Conservation (phyloP, 306 rosid species). For the Rubus idaeus region DNA sequence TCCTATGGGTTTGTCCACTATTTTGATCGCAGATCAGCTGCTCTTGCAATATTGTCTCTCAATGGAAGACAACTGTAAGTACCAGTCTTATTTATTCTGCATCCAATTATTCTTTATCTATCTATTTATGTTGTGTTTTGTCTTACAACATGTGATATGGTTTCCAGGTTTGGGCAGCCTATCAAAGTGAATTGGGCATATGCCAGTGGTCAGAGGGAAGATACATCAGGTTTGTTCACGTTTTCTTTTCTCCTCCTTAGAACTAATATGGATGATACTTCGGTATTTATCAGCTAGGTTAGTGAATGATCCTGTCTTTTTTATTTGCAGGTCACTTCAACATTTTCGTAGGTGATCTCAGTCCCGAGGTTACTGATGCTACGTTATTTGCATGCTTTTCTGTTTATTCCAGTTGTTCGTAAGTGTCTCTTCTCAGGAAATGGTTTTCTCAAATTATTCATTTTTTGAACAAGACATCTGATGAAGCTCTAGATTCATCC, state of each 20-base stretch:
- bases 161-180: constrained; percentile 93
- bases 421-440: constrained; percentile 49
- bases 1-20: constrained; percentile 96
- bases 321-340: constrained; percentile 81
- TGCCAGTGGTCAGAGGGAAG: constrained; percentile 98
- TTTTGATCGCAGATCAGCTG: constrained; percentile 94
- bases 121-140: constrained; percentile 20
- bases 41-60: constrained; percentile 86
- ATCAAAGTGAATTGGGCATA: constrained; percentile 99
- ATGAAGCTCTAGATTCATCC: not conserved
- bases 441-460: not conserved
- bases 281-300: constrained; percentile 16
- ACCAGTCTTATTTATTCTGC: not conserved
- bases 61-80: constrained; percentile 98
- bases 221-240: constrained; percentile 82
- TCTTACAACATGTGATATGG: constrained; percentile 25
- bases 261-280: not conserved
- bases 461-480: not conserved
- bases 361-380: constrained; percentile 99
- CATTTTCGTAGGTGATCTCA: constrained; percentile 98
- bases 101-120: not conserved
- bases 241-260: not conserved
- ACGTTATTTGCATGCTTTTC: constrained; percentile 94
- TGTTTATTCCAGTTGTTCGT: constrained; percentile 93
- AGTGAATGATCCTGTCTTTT: constrained; percentile 15